These are phyloP conservation scores for Micractinium conductrix DNA, from an alignment of 139 green algal species.

Conservation along the genomic window DNA sequence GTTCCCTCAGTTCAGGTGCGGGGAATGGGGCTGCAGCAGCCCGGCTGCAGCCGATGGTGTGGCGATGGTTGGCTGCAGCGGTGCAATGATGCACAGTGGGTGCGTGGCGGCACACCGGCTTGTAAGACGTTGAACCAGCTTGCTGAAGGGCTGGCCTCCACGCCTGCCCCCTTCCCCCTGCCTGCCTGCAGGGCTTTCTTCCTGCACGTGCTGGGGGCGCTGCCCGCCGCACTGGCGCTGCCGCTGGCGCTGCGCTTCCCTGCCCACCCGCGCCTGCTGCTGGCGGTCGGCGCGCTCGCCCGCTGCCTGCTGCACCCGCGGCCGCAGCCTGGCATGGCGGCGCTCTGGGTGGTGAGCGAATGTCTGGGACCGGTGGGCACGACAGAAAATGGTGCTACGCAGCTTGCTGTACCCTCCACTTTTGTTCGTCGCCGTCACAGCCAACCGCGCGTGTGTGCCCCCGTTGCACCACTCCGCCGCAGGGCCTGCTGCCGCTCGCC, in stretches of 20 bases:
- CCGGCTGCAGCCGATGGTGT: not conserved
- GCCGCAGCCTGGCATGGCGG: slow-evolving; percentile 4
- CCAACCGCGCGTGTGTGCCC: too few relatives aligned
- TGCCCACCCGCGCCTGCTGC: not conserved
- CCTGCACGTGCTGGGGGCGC: not conserved
- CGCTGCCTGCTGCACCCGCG: slow-evolving; percentile 26
- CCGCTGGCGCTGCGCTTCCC: slow-evolving; percentile 32
- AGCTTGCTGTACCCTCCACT: too few relatives aligned
- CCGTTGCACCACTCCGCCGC: not conserved
- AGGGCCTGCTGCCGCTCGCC: slow-evolving; percentile 18
- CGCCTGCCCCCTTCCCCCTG: not conserved
- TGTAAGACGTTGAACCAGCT: too few relatives aligned
- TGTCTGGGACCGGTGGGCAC: too few relatives aligned
- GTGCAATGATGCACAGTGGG: too few relatives aligned
- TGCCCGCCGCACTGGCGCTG: slow-evolving; percentile 8
- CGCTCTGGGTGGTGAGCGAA: slow-evolving; percentile 34
- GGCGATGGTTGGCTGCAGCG: not conserved
- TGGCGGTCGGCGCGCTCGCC: slow-evolving; percentile 19
- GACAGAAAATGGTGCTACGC: too few relatives aligned
- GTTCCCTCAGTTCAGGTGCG: slow-evolving; percentile 28
- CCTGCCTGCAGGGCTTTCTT: slow-evolving; percentile 19
- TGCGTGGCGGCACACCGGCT: too few relatives aligned
- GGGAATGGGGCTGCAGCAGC: not conserved
- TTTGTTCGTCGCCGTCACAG: too few relatives aligned
- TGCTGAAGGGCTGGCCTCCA: too few relatives aligned